A percentile compares a stretch with the other conserved stretches of the same genome.
phyloP scores from a whole-genome alignment of 495 filamentous ascomycete genomes.

The Daldinia bambusicola region DNA sequence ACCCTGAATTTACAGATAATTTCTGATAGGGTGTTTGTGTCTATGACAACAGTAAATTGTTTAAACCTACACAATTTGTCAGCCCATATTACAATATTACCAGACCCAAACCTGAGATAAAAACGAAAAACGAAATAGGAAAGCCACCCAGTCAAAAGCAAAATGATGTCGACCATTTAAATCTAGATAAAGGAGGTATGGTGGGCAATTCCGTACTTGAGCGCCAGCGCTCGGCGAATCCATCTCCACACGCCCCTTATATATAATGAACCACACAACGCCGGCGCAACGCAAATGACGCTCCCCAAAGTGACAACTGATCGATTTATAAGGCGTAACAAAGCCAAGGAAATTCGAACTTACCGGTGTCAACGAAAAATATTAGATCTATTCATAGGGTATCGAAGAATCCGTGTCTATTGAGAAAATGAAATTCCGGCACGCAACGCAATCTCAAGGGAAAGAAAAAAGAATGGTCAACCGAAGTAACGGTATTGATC shows the following conservation, averaged over 20 bases:
- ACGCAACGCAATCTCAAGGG: conserved; percentile 2
- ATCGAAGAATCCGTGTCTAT: conserved; percentile 53
- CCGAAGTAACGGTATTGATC: conserved; percentile 28
- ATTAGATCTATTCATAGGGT: conserved; percentile 56
- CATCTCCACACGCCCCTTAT: conserved; percentile 33
- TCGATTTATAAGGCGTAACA: conserved; percentile 3
- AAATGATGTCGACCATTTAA: conserved; percentile 29
- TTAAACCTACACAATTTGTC: conserved; percentile 28
- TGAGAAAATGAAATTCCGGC: conserved; percentile 29
- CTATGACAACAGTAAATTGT: conserved; percentile 26
- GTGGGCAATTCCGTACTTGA: conserved; percentile 25
- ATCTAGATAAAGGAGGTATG: conserved; percentile 36
- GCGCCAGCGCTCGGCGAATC: conserved; percentile 19
- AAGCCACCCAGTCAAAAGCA: conserved; percentile 25
- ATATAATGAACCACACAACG: conserved; percentile 22
- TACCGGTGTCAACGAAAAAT: conserved; percentile 41
- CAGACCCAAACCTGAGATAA: conserved; percentile 11
- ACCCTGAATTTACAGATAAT: conserved; percentile 19
- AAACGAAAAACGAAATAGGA: conserved; percentile 17
- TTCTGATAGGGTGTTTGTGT: conserved; percentile 5
- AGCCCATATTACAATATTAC: conserved; percentile 25
- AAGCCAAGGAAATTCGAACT: conserved; percentile 37
- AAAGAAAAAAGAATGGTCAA: conserved; percentile 27
- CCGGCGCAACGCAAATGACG: conserved; percentile 31
- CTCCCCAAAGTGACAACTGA: conserved; percentile 6